phyloP scores from a whole-genome alignment of 768 basidiomycete species.

The Phanerochaete sordida region DNA sequence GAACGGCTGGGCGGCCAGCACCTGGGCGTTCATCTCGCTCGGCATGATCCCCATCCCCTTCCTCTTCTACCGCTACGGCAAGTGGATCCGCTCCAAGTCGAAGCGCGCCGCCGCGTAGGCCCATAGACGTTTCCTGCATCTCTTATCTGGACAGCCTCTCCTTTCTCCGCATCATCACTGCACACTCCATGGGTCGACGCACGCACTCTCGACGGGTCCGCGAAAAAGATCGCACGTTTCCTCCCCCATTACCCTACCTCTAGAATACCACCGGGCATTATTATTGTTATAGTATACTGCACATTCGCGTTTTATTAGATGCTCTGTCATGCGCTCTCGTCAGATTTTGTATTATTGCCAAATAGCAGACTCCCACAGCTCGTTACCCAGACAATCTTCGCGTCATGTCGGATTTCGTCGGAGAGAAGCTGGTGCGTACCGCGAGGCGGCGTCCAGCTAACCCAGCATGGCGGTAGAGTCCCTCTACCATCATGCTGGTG shows the following conservation, averaged over 20 bases:
- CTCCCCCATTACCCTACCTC: background rate
- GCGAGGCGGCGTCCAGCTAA: background rate
- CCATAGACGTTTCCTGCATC: background rate
- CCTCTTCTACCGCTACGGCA: slow-evolving; percentile 39
- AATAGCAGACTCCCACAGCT: background rate
- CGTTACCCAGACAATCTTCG: background rate
- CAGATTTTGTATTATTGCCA: background rate
- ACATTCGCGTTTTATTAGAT: background rate
- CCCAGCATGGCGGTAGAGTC: slow-evolving; percentile 5
- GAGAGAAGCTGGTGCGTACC: background rate
- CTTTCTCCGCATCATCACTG: background rate
- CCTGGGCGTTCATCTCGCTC: slow-evolving; percentile 33
- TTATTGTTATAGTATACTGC: background rate
- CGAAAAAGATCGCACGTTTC: background rate
- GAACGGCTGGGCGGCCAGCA: slow-evolving; percentile 35
- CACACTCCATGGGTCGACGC: background rate
- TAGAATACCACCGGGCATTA: slow-evolving; percentile 1
- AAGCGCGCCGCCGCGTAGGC: slow-evolving; percentile 24
- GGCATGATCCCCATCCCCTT: slow-evolving; percentile 33
- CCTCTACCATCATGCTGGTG: slow-evolving; percentile 15
- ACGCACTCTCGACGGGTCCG: background rate
- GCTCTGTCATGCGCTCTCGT: background rate
- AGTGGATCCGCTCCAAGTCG: slow-evolving; percentile 33
- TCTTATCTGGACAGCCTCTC: background rate
- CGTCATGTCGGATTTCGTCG: background rate